Evolutionary conservation across 345 rosid species (phyloP).

Genomic region (Salix brachista): DNA sequence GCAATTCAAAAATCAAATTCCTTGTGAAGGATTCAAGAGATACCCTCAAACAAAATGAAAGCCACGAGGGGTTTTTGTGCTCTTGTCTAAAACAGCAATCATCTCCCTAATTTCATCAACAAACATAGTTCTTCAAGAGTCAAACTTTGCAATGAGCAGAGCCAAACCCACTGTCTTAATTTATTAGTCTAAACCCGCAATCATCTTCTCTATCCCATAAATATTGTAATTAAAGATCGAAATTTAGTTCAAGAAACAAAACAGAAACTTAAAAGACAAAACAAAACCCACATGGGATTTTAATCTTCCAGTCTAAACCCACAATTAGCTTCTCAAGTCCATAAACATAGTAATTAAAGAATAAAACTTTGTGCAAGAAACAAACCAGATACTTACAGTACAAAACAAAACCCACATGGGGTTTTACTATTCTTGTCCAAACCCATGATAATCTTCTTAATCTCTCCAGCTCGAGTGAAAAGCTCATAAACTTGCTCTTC

Average conservation of each 20-base stretch:
- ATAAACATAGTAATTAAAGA: not conserved
- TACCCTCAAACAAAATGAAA: not conserved
- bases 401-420: conserved; percentile 97
- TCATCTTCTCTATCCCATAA: no score
- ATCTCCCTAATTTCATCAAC: not conserved
- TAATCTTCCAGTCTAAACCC: not conserved
- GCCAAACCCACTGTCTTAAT: no score
- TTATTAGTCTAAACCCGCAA: no score
- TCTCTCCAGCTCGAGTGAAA: conserved; percentile 87
- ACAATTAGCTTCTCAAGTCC: not conserved
- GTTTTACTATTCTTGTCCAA: conserved; percentile 93
- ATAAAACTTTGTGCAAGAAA: not conserved
- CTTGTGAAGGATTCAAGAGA: not conserved
- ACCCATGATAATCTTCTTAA: conserved; percentile 96
- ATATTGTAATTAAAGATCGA: no score
- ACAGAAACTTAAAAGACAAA: not conserved
- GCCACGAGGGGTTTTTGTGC: not conserved
- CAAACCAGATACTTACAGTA: conserved; percentile 44
- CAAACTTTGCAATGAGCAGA: not conserved
- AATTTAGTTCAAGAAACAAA: no score
- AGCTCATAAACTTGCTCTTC: conserved; percentile 99
- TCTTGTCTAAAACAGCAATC: not conserved
- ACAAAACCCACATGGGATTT: not conserved
- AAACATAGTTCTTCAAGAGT: not conserved
- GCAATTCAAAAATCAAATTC: not conserved